A percentile compares a stretch with the other conserved stretches of the same genome.
These are phyloP conservation scores for Aspergillus sp. DNA, from an alignment of 2,329 filamentous ascomycete species.

Conservation along the genomic window DNA sequence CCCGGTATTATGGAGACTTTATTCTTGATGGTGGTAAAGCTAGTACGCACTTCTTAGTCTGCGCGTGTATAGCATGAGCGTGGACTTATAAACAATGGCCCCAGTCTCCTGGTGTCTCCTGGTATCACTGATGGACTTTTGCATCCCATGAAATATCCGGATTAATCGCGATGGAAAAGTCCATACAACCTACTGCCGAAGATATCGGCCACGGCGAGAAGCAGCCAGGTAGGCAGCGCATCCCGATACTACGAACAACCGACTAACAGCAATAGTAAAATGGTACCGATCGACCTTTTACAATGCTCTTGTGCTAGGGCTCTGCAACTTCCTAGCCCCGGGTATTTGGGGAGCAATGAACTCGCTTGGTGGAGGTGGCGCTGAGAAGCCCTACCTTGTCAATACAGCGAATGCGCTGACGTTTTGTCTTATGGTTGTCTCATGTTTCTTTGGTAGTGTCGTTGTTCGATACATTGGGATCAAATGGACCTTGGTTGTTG, in stretches of 20 bases:
- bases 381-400: conserved; percentile 62
- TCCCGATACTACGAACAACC: no score
- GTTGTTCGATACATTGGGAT: conserved; percentile 68
- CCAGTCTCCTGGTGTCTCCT: no score
- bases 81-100: neutral
- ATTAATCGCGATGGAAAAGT: no score
- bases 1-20: neutral
- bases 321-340: conserved; percentile 68
- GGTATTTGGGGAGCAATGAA: conserved; percentile 75
- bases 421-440: conserved; percentile 70
- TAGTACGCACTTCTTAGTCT: no score
- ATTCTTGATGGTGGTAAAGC: neutral
- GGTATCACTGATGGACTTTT: neutral
- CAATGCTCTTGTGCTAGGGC: conserved; percentile 68
- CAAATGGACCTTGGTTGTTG: conserved; percentile 67
- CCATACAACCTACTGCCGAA: conserved; percentile 13
- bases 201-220: conserved; percentile 12
- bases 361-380: conserved; percentile 67
- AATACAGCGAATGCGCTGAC: conserved; percentile 70
- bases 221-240: conserved; percentile 7
- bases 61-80: neutral
- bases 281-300: conserved; percentile 72
- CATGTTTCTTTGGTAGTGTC: conserved; percentile 63
- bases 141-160: no score
- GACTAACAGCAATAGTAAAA: conserved; percentile 45